phyloP scores from a whole-genome alignment of 495 filamentous ascomycete genomes.

The Talaromyces trachyspermus region DNA sequence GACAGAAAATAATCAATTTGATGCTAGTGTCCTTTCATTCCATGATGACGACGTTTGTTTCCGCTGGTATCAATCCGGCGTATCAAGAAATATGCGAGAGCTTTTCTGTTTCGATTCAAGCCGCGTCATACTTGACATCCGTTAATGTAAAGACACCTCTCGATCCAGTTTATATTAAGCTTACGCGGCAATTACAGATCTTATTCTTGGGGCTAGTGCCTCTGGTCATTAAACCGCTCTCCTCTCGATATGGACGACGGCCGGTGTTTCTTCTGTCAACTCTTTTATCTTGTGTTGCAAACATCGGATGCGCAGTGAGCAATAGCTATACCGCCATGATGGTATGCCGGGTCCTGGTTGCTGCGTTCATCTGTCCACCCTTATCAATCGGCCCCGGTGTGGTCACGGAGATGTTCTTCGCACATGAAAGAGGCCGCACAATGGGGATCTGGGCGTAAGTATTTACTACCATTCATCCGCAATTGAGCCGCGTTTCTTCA shows the following conservation, averaged over 20 bases:
- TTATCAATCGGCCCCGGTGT: slow-evolving; percentile 36
- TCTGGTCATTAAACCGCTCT: slow-evolving; percentile 14
- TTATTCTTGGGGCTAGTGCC: slow-evolving; percentile 26
- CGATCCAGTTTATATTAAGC: neutral
- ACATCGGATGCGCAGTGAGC: slow-evolving; percentile 20
- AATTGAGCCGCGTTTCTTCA: slow-evolving; percentile 26
- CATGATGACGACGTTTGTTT: slow-evolving; percentile 34
- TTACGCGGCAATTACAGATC: slow-evolving; percentile 9
- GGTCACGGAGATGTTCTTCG: slow-evolving; percentile 40
- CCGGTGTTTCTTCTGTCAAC: slow-evolving; percentile 28
- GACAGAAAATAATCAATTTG: slow-evolving; percentile 33
- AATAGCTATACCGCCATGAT: slow-evolving; percentile 19
- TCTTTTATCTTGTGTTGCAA: slow-evolving; percentile 19
- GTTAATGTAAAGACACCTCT: slow-evolving; percentile 24
- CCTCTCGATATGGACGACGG: slow-evolving; percentile 34
- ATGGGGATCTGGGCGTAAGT: slow-evolving; percentile 42
- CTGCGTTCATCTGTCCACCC: slow-evolving; percentile 31
- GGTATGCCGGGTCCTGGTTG: slow-evolving; percentile 25
- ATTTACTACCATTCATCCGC: slow-evolving; percentile 18
- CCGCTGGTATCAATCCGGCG: slow-evolving; percentile 32
- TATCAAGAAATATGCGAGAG: slow-evolving; percentile 26
- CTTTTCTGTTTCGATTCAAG: slow-evolving; percentile 18
- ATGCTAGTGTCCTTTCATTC: slow-evolving; percentile 33
- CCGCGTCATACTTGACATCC: slow-evolving; percentile 25
- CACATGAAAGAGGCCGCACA: slow-evolving; percentile 31